These are phyloP conservation scores for Phytopythium litorale DNA, from an alignment of 352 stramenopile species.

Conservation along the genomic window DNA sequence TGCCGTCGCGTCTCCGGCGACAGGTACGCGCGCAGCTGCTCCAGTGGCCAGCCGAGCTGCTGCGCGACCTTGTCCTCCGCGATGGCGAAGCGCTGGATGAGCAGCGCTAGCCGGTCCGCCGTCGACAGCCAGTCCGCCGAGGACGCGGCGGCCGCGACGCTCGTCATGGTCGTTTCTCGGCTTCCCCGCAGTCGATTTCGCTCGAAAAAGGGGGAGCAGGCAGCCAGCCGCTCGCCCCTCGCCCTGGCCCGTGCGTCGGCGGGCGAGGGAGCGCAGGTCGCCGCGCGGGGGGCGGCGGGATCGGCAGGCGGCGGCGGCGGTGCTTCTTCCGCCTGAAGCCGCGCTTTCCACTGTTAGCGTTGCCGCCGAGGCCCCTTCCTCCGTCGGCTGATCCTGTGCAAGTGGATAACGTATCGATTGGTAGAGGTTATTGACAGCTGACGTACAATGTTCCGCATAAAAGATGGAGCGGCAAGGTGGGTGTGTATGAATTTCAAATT, in stretches of 20 bases:
- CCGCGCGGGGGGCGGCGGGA: background rate
- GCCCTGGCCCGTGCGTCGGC: background rate
- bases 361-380: background rate
- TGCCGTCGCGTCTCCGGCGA: slow-evolving; percentile 35
- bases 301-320: background rate
- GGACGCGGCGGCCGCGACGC: slow-evolving; percentile 16
- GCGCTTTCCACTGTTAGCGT: slow-evolving; percentile 1
- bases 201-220: background rate
- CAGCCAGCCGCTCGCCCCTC: background rate
- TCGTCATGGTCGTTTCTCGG: slow-evolving; percentile 16
- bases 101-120: slow-evolving; percentile 51
- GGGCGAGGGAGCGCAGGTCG: background rate
- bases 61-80: slow-evolving; percentile 33
- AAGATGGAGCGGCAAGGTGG: background rate
- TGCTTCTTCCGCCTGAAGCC: background rate
- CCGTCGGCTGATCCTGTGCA: slow-evolving; percentile 1
- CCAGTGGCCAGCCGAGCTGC: slow-evolving; percentile 48
- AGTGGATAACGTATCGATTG: background rate
- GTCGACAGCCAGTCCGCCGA: slow-evolving; percentile 23
- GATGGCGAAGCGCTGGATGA: slow-evolving; percentile 59
- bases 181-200: background rate
- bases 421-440: background rate
- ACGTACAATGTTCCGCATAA: slow-evolving; percentile 1
- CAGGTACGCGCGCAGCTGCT: slow-evolving; percentile 52
- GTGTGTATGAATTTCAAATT: slow-evolving; percentile 8